Evolutionary conservation across 2,329 filamentous ascomycete species (phyloP).

Genomic region (Orbilia blumenaviensis): DNA sequence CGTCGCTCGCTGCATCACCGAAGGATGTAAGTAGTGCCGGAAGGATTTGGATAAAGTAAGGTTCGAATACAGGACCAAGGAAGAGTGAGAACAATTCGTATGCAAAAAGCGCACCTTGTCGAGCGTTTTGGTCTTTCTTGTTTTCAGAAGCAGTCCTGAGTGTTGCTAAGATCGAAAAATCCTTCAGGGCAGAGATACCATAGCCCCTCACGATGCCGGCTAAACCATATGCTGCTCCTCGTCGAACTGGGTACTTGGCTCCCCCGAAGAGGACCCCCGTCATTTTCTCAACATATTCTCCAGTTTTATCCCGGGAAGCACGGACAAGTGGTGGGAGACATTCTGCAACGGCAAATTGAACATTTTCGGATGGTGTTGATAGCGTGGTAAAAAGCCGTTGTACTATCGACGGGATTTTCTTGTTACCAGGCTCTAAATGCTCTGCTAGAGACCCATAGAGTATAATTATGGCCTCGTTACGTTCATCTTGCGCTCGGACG

Average conservation of each 20-base stretch:
- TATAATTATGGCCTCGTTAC: conserved; percentile 97
- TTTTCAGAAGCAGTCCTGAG: conserved; percentile 87
- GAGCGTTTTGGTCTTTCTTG: conserved; percentile 88
- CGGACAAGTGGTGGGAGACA: conserved; percentile 91
- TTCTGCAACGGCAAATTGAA: conserved; percentile 94
- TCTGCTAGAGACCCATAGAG: conserved; percentile 93
- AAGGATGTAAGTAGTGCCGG: conserved; percentile 89
- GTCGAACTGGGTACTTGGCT: conserved; percentile 90
- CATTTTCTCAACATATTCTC: conserved; percentile 81
- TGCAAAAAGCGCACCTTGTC: conserved; percentile 86
- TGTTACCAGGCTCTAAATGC: conserved; percentile 84
- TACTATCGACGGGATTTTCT: conserved; percentile 86
- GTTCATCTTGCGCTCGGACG: conserved; percentile 81
- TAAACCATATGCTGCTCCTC: conserved; percentile 93
- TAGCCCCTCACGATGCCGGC: conserved; percentile 89
- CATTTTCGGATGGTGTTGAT: conserved; percentile 92
- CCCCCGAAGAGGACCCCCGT: conserved; percentile 82
- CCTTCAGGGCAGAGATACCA: conserved; percentile 80
- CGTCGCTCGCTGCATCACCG: conserved; percentile 85
- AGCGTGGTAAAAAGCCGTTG: conserved; percentile 85
- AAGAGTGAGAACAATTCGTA: conserved; percentile 90
- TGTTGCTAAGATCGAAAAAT: conserved; percentile 84
- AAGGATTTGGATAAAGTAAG: conserved; percentile 94
- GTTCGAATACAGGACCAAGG: conserved; percentile 88
- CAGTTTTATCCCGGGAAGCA: conserved; percentile 78